These are phyloP conservation scores for Kwoniella mangroviensis DNA, from an alignment of 768 basidiomycete genomes.

Conservation along the genomic window DNA sequence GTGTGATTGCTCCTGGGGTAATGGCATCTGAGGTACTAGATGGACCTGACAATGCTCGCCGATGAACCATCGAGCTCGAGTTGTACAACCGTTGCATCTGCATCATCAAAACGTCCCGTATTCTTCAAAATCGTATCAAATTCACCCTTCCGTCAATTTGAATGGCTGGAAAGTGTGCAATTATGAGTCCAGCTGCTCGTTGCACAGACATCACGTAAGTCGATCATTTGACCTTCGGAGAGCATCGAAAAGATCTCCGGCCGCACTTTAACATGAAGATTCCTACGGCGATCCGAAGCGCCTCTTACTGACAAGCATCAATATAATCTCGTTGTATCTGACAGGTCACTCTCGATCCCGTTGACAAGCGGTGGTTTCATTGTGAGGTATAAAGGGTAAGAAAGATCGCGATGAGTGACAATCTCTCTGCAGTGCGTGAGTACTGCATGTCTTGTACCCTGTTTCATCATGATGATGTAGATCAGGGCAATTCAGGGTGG, in stretches of 20 bases:
- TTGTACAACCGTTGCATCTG: too few relatives aligned
- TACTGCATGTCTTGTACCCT: background rate
- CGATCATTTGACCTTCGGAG: slow-evolving; percentile 10
- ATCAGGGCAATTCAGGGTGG: background rate
- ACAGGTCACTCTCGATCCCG: too few relatives aligned
- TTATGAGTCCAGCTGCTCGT: too few relatives aligned
- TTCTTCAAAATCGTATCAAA: too few relatives aligned
- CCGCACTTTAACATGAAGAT: background rate
- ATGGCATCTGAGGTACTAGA: too few relatives aligned
- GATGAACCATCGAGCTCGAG: too few relatives aligned
- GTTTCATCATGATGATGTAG: background rate
- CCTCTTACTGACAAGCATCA: slow-evolving; percentile 4
- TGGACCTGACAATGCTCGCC: too few relatives aligned
- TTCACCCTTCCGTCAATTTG: background rate
- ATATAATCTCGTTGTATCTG: background rate
- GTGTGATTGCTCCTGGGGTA: too few relatives aligned
- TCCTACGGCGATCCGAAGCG: background rate
- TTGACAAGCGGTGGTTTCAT: too few relatives aligned
- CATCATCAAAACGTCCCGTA: too few relatives aligned
- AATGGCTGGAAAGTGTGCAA: too few relatives aligned
- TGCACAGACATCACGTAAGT: slow-evolving; percentile 6
- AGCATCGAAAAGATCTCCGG: slow-evolving; percentile 5
- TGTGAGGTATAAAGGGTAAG: background rate
- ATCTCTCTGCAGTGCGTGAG: background rate
- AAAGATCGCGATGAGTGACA: background rate